phyloP scores from a whole-genome alignment of 2,329 filamentous ascomycete genomes.

The Thielaviopsis ethacetica region DNA sequence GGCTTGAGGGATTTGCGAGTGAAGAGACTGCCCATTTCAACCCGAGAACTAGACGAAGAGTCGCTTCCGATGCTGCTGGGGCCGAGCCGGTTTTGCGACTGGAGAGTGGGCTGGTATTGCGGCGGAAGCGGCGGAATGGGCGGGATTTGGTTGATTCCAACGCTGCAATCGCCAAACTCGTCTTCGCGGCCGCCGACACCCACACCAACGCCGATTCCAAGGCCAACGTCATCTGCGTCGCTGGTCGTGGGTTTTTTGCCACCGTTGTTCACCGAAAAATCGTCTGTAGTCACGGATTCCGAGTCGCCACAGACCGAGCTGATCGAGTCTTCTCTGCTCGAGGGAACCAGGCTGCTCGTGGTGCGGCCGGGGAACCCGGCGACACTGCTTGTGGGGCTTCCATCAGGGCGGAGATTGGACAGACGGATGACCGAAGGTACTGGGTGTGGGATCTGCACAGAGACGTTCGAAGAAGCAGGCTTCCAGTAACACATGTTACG shows the following conservation, averaged over 20 bases:
- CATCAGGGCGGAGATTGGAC: slow-evolving; percentile 47
- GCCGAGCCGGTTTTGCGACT: background rate
- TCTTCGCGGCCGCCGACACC: slow-evolving; percentile 33
- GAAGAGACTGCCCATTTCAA: slow-evolving; percentile 2
- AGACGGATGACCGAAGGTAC: slow-evolving; percentile 50
- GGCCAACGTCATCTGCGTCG: slow-evolving; percentile 63
- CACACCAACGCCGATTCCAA: slow-evolving; percentile 47
- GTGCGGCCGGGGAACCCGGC: slow-evolving; percentile 42
- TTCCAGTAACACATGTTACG: slow-evolving; percentile 89
- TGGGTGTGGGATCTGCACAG: slow-evolving; percentile 36
- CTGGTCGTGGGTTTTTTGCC: slow-evolving; percentile 45
- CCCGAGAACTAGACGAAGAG: slow-evolving; percentile 2
- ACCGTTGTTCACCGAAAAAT: slow-evolving; percentile 58
- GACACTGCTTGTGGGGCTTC: slow-evolving; percentile 64
- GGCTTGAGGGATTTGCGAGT: slow-evolving; percentile 5
- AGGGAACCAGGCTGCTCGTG: slow-evolving; percentile 61
- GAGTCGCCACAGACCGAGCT: slow-evolving; percentile 79
- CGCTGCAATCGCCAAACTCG: slow-evolving; percentile 22
- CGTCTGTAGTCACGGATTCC: slow-evolving; percentile 63
- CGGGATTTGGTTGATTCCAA: slow-evolving; percentile 21
- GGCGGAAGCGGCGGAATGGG: slow-evolving; percentile 38
- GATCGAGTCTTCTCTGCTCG: slow-evolving; percentile 77
- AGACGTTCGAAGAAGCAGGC: slow-evolving; percentile 37
- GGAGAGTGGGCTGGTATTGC: slow-evolving; percentile 23
- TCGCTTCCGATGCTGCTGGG: slow-evolving; percentile 3